Evolutionary conservation across 106 monocot species (phyloP).

Genomic region (Hemerocallis citrina): DNA sequence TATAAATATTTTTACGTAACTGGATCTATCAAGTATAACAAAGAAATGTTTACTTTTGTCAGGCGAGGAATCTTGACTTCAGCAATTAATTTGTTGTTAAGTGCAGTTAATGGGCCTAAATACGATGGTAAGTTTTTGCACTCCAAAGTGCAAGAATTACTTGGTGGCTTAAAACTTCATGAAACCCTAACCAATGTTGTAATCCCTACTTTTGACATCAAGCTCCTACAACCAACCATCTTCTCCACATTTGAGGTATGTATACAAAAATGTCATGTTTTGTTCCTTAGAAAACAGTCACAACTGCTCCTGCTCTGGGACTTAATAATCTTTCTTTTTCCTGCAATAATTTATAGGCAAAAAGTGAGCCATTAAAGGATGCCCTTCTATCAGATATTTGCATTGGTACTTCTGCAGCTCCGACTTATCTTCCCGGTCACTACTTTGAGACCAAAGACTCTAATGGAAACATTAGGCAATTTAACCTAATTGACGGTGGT

Average conservation of each 20-base stretch:
- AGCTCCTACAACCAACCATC: slow-evolving; percentile 48
- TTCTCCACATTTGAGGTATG: slow-evolving; percentile 45
- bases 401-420: slow-evolving; percentile 51
- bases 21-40: not conserved
- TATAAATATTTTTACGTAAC: not conserved
- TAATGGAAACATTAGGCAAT: slow-evolving; percentile 10
- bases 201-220: slow-evolving; percentile 55
- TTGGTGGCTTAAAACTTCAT: slow-evolving; percentile 30
- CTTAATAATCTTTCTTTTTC: not conserved
- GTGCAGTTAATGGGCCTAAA: slow-evolving; percentile 28
- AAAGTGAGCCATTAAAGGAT: slow-evolving; percentile 1
- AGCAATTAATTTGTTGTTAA: slow-evolving; percentile 1
- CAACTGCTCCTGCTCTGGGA: too few relatives aligned
- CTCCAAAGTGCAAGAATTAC: slow-evolving; percentile 14
- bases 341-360: slow-evolving; percentile 13
- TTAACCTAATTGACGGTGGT: slow-evolving; percentile 54
- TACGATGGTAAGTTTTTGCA: slow-evolving; percentile 59
- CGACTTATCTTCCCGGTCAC: slow-evolving; percentile 54
- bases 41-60: not conserved
- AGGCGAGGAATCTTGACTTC: slow-evolving; percentile 7
- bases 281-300: too few relatives aligned
- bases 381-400: slow-evolving; percentile 39
- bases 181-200: slow-evolving; percentile 47
- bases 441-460: slow-evolving; percentile 29
- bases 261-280: not conserved